phyloP scores from a whole-genome alignment of 257 asterid genomes.

The Verbascum thapsus region DNA sequence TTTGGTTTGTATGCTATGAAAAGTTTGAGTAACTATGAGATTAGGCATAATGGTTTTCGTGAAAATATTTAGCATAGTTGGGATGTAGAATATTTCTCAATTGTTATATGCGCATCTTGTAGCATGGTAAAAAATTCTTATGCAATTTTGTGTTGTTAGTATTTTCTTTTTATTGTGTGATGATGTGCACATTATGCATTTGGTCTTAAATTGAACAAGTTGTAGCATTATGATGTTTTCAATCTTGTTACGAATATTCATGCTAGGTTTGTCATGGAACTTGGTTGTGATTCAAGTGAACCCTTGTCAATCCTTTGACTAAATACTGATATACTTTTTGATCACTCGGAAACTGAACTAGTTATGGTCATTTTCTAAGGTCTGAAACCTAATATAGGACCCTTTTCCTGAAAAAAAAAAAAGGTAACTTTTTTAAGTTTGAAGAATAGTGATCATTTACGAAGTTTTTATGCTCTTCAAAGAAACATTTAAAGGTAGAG shows the following conservation, averaged over 20 bases:
- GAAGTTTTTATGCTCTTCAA: too few species aligned
- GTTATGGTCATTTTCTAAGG: too few species aligned
- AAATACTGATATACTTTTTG: too few species aligned
- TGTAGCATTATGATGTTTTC: not conserved
- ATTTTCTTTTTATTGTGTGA: constrained; percentile 1
- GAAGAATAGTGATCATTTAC: too few species aligned
- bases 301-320: constrained; percentile 11
- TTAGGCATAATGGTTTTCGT: not conserved
- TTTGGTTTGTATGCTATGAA: not conserved
- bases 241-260: constrained; percentile 1
- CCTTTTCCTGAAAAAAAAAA: too few species aligned
- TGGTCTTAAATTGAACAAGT: not conserved
- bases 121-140: not conserved
- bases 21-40: not conserved
- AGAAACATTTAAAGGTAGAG: too few species aligned
- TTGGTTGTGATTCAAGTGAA: constrained; percentile 18
- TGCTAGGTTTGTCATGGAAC: constrained; percentile 17
- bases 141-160: not conserved
- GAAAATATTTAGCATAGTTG: constrained; percentile 11
- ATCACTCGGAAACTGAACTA: too few species aligned
- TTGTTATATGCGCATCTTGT: constrained; percentile 18
- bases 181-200: constrained; percentile 11
- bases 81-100: not conserved
- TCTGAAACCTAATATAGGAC: too few species aligned
- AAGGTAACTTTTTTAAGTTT: too few species aligned